Evolutionary conservation across 2,329 filamentous ascomycete species (phyloP).

Genomic region (Orbilia oligospora): DNA sequence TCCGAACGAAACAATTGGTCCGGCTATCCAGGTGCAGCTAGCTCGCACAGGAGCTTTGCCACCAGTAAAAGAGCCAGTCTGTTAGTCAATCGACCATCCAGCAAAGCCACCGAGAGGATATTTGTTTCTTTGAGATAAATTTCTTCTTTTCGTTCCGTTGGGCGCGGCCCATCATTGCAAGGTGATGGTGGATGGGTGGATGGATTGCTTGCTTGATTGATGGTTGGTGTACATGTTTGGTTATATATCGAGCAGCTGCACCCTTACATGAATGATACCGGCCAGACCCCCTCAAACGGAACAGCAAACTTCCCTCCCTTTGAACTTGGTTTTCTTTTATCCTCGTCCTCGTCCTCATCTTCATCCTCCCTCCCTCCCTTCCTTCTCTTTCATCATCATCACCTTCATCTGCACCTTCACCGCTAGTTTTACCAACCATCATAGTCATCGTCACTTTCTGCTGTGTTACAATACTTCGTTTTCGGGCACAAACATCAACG

Average conservation of each 20-base stretch:
- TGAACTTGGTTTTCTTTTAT: conserved; percentile 68
- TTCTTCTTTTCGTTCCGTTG: conserved; percentile 20
- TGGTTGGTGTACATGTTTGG: conserved; percentile 24
- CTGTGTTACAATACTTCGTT: conserved; percentile 40
- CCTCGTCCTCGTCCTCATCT: conserved; percentile 13
- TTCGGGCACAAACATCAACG: conserved; percentile 30
- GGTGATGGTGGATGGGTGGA: conserved; percentile 13
- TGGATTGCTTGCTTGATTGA: not conserved
- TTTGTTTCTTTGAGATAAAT: conserved; percentile 15
- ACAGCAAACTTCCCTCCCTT: conserved; percentile 60
- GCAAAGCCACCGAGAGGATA: conserved; percentile 25
- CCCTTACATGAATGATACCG: conserved; percentile 33
- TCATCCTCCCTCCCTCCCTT: conserved; percentile 17
- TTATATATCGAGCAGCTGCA: conserved; percentile 46
- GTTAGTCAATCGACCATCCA: not conserved
- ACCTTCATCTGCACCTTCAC: not conserved
- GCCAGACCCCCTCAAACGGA: conserved; percentile 33
- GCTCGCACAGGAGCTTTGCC: conserved; percentile 34
- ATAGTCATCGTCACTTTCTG: conserved; percentile 6
- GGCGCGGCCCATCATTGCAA: not conserved
- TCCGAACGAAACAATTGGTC: conserved; percentile 42
- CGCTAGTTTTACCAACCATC: not conserved
- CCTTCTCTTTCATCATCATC: not conserved
- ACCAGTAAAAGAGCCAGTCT: conserved; percentile 22
- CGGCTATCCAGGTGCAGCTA: conserved; percentile 34